Percentiles rank a stretch among this genome's conserved stretches.
These are phyloP conservation scores for Ceratocystiopsis minuta DNA, from an alignment of 2,329 filamentous ascomycete genomes.

Conservation along the genomic window DNA sequence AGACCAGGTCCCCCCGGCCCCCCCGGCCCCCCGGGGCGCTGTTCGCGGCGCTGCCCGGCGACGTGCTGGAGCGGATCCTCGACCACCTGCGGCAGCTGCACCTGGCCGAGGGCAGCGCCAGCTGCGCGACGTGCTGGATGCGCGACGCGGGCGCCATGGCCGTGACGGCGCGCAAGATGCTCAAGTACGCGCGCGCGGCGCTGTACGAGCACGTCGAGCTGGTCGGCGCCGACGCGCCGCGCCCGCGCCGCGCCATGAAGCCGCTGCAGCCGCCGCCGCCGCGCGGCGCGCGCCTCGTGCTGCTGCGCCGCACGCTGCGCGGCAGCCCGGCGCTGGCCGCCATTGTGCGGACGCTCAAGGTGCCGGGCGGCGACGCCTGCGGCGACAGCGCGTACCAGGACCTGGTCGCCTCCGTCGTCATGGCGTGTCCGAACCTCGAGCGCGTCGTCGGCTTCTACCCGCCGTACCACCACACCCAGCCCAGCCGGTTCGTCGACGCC, in stretches of 20 bases:
- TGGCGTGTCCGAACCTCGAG: constrained; percentile 48
- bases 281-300: constrained; percentile 29
- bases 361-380: constrained; percentile 26
- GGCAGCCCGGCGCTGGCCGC: constrained; percentile 32
- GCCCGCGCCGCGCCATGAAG: constrained; percentile 36
- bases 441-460: constrained; percentile 35
- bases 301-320: constrained; percentile 40
- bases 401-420: constrained; percentile 39
- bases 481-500: constrained; percentile 38
- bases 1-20: constrained; percentile 17
- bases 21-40: constrained; percentile 27
- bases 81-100: constrained; percentile 34
- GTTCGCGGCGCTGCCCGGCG: constrained; percentile 37
- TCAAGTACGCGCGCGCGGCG: constrained; percentile 29
- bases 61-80: constrained; percentile 39
- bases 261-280: constrained; percentile 15
- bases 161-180: constrained; percentile 31
- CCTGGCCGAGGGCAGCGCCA: constrained; percentile 25
- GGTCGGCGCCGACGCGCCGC: constrained; percentile 31
- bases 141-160: constrained; percentile 36
- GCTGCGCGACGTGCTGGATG: constrained; percentile 49
- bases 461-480: constrained; percentile 32
- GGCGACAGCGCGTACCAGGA: constrained; percentile 32
- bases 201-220: constrained; percentile 43
- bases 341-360: constrained; percentile 38